A percentile compares a stretch with the other conserved stretches of the same genome.
Evolutionary conservation across 805 yeast species (phyloP).

Genomic region (Saturnispora diversa): DNA sequence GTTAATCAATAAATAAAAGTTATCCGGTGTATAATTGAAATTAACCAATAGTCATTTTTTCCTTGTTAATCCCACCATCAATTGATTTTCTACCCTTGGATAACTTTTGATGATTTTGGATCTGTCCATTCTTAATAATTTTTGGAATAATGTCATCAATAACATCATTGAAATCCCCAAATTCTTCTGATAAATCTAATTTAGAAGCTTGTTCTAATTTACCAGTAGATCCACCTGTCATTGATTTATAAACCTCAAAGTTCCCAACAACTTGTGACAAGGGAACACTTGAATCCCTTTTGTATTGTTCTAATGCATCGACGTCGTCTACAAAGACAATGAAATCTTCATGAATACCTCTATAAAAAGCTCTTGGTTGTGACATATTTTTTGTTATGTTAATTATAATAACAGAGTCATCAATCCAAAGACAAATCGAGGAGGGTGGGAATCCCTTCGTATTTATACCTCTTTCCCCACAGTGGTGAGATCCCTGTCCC

Average conservation of each 20-base stretch:
- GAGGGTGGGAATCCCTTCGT: too few relatives aligned
- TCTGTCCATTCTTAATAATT: slow-evolving; percentile 54
- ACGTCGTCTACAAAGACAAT: slow-evolving; percentile 53
- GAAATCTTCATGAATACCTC: slow-evolving; percentile 59
- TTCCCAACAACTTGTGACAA: slow-evolving; percentile 53
- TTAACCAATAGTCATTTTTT: not conserved
- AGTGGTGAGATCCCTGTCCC: too few relatives aligned
- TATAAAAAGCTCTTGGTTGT: slow-evolving; percentile 49
- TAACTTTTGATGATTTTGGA: slow-evolving; percentile 28
- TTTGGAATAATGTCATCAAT: slow-evolving; percentile 42
- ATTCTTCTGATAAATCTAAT: slow-evolving; percentile 55
- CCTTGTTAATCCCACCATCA: slow-evolving; percentile 9
- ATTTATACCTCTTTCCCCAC: too few relatives aligned
- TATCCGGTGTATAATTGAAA: not conserved
- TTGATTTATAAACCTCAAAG: slow-evolving; percentile 56
- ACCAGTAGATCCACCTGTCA: slow-evolving; percentile 66
- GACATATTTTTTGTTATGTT: not conserved
- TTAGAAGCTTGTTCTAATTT: slow-evolving; percentile 64
- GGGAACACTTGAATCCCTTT: slow-evolving; percentile 46
- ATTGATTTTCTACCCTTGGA: not conserved
- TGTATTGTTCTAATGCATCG: slow-evolving; percentile 41
- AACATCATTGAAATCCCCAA: slow-evolving; percentile 50
- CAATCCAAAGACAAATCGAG: too few relatives aligned
- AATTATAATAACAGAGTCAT: too few relatives aligned
- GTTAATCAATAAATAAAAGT: not conserved